Percentiles rank a stretch among this genome's conserved stretches.
Evolutionary conservation across 2,329 filamentous ascomycete species (phyloP).

Genomic region (Claviceps sp.): DNA sequence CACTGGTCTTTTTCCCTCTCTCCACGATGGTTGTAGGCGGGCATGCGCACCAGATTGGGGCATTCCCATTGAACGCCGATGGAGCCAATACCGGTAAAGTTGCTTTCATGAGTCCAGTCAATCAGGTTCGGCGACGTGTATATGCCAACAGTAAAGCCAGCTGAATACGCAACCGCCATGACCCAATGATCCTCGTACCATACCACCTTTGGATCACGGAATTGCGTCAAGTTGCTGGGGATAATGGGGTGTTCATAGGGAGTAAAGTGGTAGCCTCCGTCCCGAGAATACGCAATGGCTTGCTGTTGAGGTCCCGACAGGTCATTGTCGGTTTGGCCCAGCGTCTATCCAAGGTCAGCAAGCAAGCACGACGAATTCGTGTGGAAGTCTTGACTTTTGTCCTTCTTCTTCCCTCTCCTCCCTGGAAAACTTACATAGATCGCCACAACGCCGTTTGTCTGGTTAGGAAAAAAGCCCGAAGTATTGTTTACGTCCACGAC

Average conservation of each 20-base stretch:
- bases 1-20: constrained; percentile 19
- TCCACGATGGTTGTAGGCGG: too few species aligned
- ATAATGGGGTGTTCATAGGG: constrained; percentile 46
- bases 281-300: constrained; percentile 30
- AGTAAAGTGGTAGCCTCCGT: too few species aligned
- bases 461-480: constrained; percentile 22
- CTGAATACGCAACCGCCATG: constrained; percentile 35
- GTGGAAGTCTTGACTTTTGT: background rate
- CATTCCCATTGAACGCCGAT: constrained; percentile 48
- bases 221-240: constrained; percentile 36
- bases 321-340: constrained; percentile 5
- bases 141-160: constrained; percentile 43
- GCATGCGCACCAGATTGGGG: constrained; percentile 33
- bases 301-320: constrained; percentile 31
- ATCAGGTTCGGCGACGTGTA: constrained; percentile 33
- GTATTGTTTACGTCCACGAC: constrained; percentile 52
- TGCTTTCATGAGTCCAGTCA: constrained; percentile 27
- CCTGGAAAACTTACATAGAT: constrained; percentile 17
- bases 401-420: too few species aligned
- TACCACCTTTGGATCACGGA: constrained; percentile 53
- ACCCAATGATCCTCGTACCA: constrained; percentile 26
- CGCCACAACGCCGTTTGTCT: too few species aligned
- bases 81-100: constrained; percentile 40
- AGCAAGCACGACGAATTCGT: too few species aligned
- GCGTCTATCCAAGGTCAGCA: constrained; percentile 10